phyloP scores from a whole-genome alignment of 768 basidiomycete species.

The Termitomyces titanicus region DNA sequence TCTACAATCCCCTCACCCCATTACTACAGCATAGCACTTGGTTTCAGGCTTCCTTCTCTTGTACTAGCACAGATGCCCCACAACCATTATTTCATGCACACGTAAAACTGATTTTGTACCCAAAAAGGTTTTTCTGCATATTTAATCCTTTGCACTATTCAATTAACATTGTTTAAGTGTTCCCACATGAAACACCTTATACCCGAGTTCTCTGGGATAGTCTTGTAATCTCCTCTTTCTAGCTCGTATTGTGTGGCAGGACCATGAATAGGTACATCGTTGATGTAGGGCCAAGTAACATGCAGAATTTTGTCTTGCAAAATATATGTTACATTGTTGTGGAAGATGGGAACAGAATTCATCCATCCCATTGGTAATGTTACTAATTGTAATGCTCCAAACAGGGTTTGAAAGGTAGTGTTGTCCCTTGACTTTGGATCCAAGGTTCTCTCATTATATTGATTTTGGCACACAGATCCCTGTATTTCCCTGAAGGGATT shows the following conservation, averaged over 20 bases:
- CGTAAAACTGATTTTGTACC: too few relatives aligned
- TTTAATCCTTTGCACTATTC: too few relatives aligned
- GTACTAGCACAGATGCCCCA: too few relatives aligned
- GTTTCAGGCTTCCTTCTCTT: too few relatives aligned
- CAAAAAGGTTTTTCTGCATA: too few relatives aligned
- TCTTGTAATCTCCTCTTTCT: not conserved
- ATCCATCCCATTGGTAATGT: too few relatives aligned
- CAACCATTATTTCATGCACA: too few relatives aligned
- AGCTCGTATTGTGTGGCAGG: conserved; percentile 3
- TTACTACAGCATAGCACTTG: too few relatives aligned
- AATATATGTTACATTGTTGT: conserved; percentile 34
- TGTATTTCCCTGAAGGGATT: not conserved
- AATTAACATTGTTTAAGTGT: conserved; percentile 31
- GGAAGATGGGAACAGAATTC: conserved; percentile 29
- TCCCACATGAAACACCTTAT: conserved; percentile 38
- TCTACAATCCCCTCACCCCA: too few relatives aligned
- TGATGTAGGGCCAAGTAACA: not conserved
- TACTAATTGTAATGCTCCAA: conserved; percentile 20
- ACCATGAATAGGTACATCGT: not conserved
- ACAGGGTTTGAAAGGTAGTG: conserved; percentile 36
- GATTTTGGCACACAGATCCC: conserved; percentile 1
- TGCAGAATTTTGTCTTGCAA: conserved; percentile 18
- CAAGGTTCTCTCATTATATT: conserved; percentile 28
- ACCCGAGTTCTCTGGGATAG: not conserved
- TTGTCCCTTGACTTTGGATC: conserved; percentile 17